Percentiles rank a stretch among this genome's conserved stretches.
Evolutionary conservation across 1,139 yeast species (phyloP).

Genomic region (Hemisphaericaspora lyxosophila): DNA sequence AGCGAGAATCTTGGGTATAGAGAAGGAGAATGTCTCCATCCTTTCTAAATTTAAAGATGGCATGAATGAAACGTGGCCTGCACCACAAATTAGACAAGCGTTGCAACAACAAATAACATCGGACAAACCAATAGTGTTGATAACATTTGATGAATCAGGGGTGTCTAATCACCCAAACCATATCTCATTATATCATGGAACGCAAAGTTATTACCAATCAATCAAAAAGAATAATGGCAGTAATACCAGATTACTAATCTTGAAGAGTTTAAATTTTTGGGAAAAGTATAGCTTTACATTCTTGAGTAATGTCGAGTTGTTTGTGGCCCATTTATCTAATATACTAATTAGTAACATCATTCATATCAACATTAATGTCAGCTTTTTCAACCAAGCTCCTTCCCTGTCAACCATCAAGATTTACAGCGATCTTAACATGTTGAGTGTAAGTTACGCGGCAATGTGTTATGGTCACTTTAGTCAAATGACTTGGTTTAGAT

Average conservation of each 20-base stretch:
- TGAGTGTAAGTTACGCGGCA: slow-evolving; percentile 63
- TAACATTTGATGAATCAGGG: slow-evolving; percentile 84
- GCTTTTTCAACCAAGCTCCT: slow-evolving; percentile 32
- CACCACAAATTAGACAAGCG: slow-evolving; percentile 34
- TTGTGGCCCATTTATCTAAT: slow-evolving; percentile 33
- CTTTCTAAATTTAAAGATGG: slow-evolving; percentile 62
- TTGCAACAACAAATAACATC: slow-evolving; percentile 20
- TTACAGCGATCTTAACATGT: slow-evolving; percentile 56
- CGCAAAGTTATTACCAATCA: slow-evolving; percentile 30
- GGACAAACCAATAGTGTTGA: slow-evolving; percentile 30
- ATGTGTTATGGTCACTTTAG: slow-evolving; percentile 84
- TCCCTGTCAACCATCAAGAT: slow-evolving; percentile 35
- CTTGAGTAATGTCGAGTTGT: slow-evolving; percentile 46
- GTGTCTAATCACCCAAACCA: slow-evolving; percentile 89
- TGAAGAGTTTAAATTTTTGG: slow-evolving; percentile 47
- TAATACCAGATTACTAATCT: slow-evolving; percentile 31
- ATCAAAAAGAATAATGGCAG: slow-evolving; percentile 6
- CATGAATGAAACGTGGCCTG: slow-evolving; percentile 69
- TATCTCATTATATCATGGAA: slow-evolving; percentile 61
- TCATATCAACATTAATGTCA: slow-evolving; percentile 40
- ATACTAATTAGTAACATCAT: slow-evolving; percentile 33
- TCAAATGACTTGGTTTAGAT: slow-evolving; percentile 95
- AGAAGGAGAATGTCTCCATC: slow-evolving; percentile 41
- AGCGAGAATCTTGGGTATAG: slow-evolving; percentile 58
- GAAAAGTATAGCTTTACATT: slow-evolving; percentile 55